Evolutionary conservation across 106 monocot genomes (phyloP).

Genomic region (Dioscorea zingiberensis): DNA sequence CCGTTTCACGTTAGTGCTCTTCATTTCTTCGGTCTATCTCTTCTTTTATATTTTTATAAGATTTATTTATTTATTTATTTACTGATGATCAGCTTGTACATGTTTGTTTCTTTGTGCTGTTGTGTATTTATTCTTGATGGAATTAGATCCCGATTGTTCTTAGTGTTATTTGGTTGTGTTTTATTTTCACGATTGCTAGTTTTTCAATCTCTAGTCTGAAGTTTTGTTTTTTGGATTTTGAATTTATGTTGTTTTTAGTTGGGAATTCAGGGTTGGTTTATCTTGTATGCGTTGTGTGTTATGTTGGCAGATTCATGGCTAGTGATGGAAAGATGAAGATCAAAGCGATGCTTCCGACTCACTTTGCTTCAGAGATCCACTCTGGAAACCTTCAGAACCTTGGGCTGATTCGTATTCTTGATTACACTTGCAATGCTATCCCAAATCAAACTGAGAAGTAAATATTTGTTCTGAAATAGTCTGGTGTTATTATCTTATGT

Average conservation of each 20-base stretch:
- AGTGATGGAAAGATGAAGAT: constrained; percentile 81
- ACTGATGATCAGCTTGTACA: neutral
- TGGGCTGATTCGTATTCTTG: constrained; percentile 67
- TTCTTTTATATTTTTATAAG: neutral
- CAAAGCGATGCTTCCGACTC: constrained; percentile 82
- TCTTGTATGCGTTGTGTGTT: too few relatives aligned
- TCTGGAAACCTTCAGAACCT: constrained; percentile 86
- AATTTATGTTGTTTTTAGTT: too few relatives aligned
- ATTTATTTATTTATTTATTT: neutral
- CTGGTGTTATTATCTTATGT: too few relatives aligned
- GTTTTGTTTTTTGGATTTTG: neutral
- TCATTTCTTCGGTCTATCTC: neutral
- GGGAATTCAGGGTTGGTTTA: too few relatives aligned
- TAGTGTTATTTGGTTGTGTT: neutral
- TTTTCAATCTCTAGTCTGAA: too few relatives aligned
- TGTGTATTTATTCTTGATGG: neutral
- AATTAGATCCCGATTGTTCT: neutral
- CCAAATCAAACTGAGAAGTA: constrained; percentile 84
- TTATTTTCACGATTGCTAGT: too few relatives aligned
- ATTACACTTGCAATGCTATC: constrained; percentile 88
- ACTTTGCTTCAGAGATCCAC: constrained; percentile 56
- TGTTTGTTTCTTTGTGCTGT: neutral
- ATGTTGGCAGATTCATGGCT: constrained; percentile 71
- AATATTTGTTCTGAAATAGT: neutral
- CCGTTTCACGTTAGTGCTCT: constrained; percentile 59